Percentiles rank a stretch among this genome's conserved stretches.
Evolutionary conservation across 208 protist species (phyloP).

Genomic region (Strigomonas culicis): DNA sequence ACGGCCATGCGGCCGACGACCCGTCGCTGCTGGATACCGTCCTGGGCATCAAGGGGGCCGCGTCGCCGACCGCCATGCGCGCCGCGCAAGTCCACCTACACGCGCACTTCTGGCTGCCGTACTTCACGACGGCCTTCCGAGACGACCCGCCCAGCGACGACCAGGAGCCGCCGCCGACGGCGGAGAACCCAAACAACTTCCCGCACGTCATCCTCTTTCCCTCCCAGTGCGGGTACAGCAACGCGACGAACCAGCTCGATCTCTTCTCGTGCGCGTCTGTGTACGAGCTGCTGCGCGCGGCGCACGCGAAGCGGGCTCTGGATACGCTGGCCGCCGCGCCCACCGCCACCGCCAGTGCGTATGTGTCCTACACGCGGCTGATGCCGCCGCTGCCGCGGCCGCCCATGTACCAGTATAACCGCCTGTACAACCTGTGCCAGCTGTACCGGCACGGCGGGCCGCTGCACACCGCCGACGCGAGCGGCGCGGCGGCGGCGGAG

Average conservation of each 20-base stretch:
- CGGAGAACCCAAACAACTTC: background rate
- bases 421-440: slow-evolving; percentile 35
- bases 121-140: slow-evolving; percentile 10
- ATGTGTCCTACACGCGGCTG: slow-evolving; percentile 28
- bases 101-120: slow-evolving; percentile 32
- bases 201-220: slow-evolving; percentile 61
- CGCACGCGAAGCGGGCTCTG: slow-evolving; percentile 47
- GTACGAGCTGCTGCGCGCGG: slow-evolving; percentile 50
- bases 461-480: background rate
- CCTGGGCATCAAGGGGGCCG: background rate
- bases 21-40: background rate
- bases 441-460: slow-evolving; percentile 12
- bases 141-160: background rate
- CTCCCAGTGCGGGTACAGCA: slow-evolving; percentile 76
- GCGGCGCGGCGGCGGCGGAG: background rate
- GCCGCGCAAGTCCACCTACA: slow-evolving; percentile 37
- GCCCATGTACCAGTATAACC: slow-evolving; percentile 39
- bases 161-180: background rate
- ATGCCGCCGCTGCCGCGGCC: slow-evolving; percentile 62
- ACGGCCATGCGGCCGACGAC: background rate
- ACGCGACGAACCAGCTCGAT: slow-evolving; percentile 74
- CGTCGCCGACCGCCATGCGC: slow-evolving; percentile 11
- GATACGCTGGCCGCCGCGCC: slow-evolving; percentile 13
- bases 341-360: slow-evolving; percentile 16
- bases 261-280: slow-evolving; percentile 66